Conservation (phyloP, 345 rosid genomes). For the Eucalyptus polyanthemos region DNA sequence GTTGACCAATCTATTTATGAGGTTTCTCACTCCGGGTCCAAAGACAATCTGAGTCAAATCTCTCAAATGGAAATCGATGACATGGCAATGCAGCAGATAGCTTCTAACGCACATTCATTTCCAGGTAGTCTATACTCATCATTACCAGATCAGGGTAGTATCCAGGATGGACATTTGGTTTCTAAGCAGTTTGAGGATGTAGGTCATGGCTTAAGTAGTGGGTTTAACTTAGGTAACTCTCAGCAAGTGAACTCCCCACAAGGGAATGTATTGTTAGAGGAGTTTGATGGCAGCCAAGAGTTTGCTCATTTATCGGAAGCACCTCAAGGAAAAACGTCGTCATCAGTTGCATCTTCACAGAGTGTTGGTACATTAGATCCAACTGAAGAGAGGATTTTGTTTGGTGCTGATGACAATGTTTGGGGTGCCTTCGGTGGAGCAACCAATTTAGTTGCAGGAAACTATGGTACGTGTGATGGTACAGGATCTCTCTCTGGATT, state of each 20-base stretch:
- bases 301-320: constrained; percentile 21
- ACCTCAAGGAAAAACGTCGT: constrained; percentile 20
- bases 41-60: constrained; percentile 25
- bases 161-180: constrained; percentile 31
- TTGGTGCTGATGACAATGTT: constrained; percentile 47
- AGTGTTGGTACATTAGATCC: constrained; percentile 68
- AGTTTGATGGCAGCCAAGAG: constrained; percentile 24
- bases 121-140: constrained; percentile 30
- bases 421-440: constrained; percentile 40
- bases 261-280: constrained; percentile 20
- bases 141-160: constrained; percentile 25
- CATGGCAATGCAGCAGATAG: constrained; percentile 22
- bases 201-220: constrained; percentile 25
- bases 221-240: constrained; percentile 23
- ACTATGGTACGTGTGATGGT: constrained; percentile 30
- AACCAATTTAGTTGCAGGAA: constrained; percentile 25
- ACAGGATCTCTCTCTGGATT: constrained; percentile 19
- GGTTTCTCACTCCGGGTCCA: constrained; percentile 34
- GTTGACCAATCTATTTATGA: constrained; percentile 65
- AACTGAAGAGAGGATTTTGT: constrained; percentile 68
- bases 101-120: constrained; percentile 35
- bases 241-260: constrained; percentile 29
- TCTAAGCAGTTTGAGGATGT: constrained; percentile 14
- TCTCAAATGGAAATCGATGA: constrained; percentile 43
- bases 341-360: constrained; percentile 28